Conservation (phyloP, 169 alveolate genomes). For the Amoebophrya sp. region DNA sequence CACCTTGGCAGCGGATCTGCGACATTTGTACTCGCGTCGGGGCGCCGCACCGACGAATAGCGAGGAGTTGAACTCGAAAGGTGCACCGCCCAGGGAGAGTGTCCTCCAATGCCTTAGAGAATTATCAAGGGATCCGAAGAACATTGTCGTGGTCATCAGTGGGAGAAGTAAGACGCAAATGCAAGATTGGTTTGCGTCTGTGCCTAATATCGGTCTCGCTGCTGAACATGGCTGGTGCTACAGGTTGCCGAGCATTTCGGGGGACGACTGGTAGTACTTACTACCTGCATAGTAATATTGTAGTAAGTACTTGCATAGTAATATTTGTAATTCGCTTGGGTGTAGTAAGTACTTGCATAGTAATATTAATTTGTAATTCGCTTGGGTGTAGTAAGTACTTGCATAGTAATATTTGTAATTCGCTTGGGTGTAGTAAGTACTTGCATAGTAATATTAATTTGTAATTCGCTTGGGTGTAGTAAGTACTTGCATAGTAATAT, state of each 20-base stretch:
- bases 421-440: background rate
- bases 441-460: no score
- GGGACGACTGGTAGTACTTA: constrained; percentile 39
- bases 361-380: background rate
- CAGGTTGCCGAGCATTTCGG: constrained; percentile 36
- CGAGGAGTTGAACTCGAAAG: background rate
- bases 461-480: no score
- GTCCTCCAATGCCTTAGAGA: background rate
- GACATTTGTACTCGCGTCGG: background rate
- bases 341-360: background rate
- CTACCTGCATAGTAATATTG: background rate
- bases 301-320: background rate
- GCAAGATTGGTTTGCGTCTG: constrained; percentile 54
- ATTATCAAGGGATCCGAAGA: constrained; percentile 26
- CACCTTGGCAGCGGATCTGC: constrained; percentile 55
- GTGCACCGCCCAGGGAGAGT: background rate
- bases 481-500: no score
- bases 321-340: background rate
- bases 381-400: background rate
- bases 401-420: background rate
- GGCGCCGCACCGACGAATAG: background rate
- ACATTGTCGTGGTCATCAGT: constrained; percentile 52
- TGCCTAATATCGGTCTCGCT: constrained; percentile 13
- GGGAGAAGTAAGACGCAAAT: constrained; percentile 52
- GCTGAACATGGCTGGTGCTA: constrained; percentile 37